These are phyloP conservation scores for Malus asiatica DNA, from an alignment of 306 rosid species.

Conservation along the genomic window DNA sequence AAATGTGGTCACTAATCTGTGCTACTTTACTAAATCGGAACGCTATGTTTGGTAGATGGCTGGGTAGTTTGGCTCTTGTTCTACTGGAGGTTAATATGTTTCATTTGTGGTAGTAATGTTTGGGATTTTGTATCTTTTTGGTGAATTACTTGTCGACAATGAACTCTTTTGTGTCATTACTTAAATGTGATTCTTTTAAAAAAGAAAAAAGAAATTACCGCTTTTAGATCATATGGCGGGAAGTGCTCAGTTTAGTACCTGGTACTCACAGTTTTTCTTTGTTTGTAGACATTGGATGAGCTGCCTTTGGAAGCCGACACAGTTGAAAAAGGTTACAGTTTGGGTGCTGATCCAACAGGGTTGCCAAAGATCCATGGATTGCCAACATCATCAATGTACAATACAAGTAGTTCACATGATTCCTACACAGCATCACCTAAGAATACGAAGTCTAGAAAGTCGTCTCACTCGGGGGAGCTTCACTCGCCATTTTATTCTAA, in stretches of 20 bases:
- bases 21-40: not conserved
- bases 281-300: constrained; percentile 76
- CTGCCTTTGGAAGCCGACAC: constrained; percentile 93
- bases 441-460: constrained; percentile 55
- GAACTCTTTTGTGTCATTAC: not conserved
- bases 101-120: not conserved
- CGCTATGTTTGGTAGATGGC: not conserved
- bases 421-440: constrained; percentile 65
- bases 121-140: not conserved
- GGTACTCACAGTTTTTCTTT: constrained; percentile 3
- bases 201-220: not conserved
- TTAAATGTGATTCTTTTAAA: not conserved
- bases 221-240: not conserved
- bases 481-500: constrained; percentile 46
- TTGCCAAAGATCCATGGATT: constrained; percentile 84
- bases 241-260: not conserved
- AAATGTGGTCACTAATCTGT: not conserved
- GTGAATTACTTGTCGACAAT: not conserved
- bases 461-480: constrained; percentile 88
- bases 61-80: not conserved
- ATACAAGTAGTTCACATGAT: constrained; percentile 48
- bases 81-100: not conserved
- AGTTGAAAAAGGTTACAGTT: constrained; percentile 76
- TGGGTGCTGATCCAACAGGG: constrained; percentile 70
- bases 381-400: constrained; percentile 63